Conservation (phyloP, 2,329 filamentous ascomycete species). For the Diaporthe australafricana region DNA sequence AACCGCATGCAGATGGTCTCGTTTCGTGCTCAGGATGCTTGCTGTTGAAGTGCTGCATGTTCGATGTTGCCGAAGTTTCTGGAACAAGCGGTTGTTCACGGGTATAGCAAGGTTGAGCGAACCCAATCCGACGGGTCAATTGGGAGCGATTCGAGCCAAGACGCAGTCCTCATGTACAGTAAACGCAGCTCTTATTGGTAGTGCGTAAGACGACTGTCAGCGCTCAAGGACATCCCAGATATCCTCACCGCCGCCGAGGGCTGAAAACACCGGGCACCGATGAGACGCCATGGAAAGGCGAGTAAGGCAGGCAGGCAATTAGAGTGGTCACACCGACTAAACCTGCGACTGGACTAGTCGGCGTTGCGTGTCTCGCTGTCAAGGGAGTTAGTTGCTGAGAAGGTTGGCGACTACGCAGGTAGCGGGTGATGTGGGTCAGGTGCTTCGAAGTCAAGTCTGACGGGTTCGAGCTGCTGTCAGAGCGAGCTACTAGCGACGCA, state of each 20-base stretch:
- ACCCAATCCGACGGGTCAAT: slow-evolving; percentile 10
- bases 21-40: slow-evolving; percentile 20
- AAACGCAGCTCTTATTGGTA: slow-evolving; percentile 4
- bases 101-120: neutral
- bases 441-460: neutral
- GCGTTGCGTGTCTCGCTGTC: slow-evolving; percentile 11
- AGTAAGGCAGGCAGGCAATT: slow-evolving; percentile 22
- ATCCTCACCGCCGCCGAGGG: slow-evolving; percentile 22
- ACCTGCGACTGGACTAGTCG: slow-evolving; percentile 18
- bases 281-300: slow-evolving; percentile 7
- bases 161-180: neutral
- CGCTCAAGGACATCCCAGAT: slow-evolving; percentile 29
- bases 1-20: slow-evolving; percentile 16
- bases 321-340: slow-evolving; percentile 27
- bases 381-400: slow-evolving; percentile 6
- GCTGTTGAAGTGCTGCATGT: neutral
- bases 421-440: slow-evolving; percentile 7
- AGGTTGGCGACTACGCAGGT: slow-evolving; percentile 1
- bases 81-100: neutral
- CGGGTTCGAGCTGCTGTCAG: neutral
- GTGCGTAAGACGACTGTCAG: slow-evolving; percentile 18
- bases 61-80: slow-evolving; percentile 1
- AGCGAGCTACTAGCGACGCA: neutral
- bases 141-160: neutral
- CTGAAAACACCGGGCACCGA: neutral